Evolutionary conservation across 148 eudicot genomes (phyloP).

Genomic region (Nepenthes gracilis): DNA sequence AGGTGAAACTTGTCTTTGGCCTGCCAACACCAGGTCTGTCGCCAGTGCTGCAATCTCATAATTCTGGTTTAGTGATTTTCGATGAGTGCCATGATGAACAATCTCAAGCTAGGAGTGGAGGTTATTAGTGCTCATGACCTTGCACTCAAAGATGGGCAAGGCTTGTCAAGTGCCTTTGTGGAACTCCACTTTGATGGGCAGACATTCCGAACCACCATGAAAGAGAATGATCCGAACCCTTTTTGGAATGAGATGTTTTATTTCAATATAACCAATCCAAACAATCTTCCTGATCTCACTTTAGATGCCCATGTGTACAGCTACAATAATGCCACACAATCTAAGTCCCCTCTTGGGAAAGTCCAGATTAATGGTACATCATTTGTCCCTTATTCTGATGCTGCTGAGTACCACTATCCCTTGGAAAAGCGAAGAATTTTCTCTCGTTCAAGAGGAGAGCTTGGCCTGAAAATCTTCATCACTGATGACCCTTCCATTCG

Average conservation of each 20-base stretch:
- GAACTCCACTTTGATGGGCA: conserved; percentile 77
- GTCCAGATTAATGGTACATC: conserved; percentile 54
- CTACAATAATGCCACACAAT: conserved; percentile 14
- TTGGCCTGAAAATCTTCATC: conserved; percentile 60
- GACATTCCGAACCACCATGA: conserved; percentile 50
- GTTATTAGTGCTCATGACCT: conserved; percentile 79
- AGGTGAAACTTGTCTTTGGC: too few relatives aligned
- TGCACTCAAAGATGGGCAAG: conserved; percentile 58
- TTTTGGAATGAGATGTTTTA: conserved; percentile 80
- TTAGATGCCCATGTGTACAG: conserved; percentile 63
- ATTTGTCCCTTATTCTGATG: conserved; percentile 62
- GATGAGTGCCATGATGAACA: conserved; percentile 23
- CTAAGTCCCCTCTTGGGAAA: conserved; percentile 60
- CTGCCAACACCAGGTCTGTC: too few relatives aligned
- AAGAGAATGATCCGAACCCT: conserved; percentile 70
- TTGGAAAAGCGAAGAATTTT: conserved; percentile 55
- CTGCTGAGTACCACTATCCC: conserved; percentile 60
- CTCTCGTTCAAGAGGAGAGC: conserved; percentile 76
- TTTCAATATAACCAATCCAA: conserved; percentile 60
- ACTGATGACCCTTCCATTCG: conserved; percentile 41
- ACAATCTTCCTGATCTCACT: conserved; percentile 33
- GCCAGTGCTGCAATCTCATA: too few relatives aligned
- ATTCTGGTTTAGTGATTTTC: not conserved
- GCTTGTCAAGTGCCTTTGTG: conserved; percentile 59
- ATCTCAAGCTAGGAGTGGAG: conserved; percentile 77